Conservation (phyloP, 1,139 yeast species). For the Zygosaccharomyces sapae region DNA sequence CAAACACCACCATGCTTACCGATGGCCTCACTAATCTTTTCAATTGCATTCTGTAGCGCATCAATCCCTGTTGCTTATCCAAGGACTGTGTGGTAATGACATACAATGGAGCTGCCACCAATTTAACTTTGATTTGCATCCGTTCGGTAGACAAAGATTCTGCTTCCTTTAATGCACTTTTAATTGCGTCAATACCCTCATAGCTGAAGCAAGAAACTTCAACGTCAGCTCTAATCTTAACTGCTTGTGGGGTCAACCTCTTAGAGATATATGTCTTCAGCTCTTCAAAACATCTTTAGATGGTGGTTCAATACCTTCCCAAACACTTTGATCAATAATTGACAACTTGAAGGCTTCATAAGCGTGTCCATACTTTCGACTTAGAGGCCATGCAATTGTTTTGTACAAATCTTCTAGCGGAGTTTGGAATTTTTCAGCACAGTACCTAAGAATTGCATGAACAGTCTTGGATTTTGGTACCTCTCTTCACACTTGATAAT, state of each 20-base stretch:
- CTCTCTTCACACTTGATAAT: constrained; percentile 96
- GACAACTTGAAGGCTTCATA: constrained; percentile 96
- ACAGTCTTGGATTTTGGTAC: constrained; percentile 96
- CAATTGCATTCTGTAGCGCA: constrained; percentile 72
- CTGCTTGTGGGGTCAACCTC: constrained; percentile 96
- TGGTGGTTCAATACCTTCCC: constrained; percentile 73
- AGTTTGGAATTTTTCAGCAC: constrained; percentile 92
- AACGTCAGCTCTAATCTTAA: constrained; percentile 94
- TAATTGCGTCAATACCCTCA: constrained; percentile 97
- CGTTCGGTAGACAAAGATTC: constrained; percentile 80
- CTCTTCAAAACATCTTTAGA: constrained; percentile 67
- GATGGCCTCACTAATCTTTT: constrained; percentile 65
- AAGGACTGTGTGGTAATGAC: constrained; percentile 90
- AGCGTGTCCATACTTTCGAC: constrained; percentile 93
- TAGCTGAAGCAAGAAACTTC: constrained; percentile 96
- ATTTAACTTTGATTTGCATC: constrained; percentile 82
- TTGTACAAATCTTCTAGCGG: constrained; percentile 82
- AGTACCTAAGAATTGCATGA: constrained; percentile 93
- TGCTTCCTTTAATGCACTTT: constrained; percentile 80
- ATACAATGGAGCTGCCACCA: constrained; percentile 96
- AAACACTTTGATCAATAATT: constrained; percentile 85
- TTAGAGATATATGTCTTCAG: constrained; percentile 81
- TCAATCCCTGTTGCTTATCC: constrained; percentile 88
- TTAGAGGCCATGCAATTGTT: constrained; percentile 95
- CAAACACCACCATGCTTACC: constrained; percentile 77